Evolutionary conservation across 2,329 filamentous ascomycete genomes (phyloP).

Genomic region (Conoideocrella luteorostrata): DNA sequence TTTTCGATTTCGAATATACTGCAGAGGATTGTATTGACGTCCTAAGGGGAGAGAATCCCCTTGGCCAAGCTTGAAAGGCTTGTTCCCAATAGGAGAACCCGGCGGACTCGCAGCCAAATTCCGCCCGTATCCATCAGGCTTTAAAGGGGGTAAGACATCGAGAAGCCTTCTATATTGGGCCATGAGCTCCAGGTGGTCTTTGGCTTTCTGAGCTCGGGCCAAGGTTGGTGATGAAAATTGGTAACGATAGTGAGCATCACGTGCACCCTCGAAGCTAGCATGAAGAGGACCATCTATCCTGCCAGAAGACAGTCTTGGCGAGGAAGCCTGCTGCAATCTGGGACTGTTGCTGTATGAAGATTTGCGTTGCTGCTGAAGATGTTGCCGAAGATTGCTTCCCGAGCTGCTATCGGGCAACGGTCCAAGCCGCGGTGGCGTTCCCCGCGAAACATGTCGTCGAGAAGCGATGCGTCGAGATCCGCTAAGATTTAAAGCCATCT

Average conservation of each 20-base stretch:
- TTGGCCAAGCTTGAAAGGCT: slow-evolving; percentile 20
- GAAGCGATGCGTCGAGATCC: slow-evolving; percentile 66
- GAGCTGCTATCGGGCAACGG: slow-evolving; percentile 46
- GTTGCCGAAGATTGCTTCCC: slow-evolving; percentile 57
- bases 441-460: slow-evolving; percentile 49
- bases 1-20: slow-evolving; percentile 87
- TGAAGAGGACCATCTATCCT: slow-evolving; percentile 40
- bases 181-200: slow-evolving; percentile 77
- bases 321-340: slow-evolving; percentile 36
- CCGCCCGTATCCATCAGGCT: slow-evolving; percentile 33
- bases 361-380: slow-evolving; percentile 65
- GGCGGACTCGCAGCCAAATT: slow-evolving; percentile 35
- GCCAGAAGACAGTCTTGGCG: slow-evolving; percentile 35
- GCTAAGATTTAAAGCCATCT: slow-evolving; percentile 83
- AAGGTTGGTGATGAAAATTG: slow-evolving; percentile 75
- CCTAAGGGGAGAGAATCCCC: slow-evolving; percentile 40
- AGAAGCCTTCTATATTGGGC: slow-evolving; percentile 77
- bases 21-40: slow-evolving; percentile 81
- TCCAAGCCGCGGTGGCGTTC: slow-evolving; percentile 42
- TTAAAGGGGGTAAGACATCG: slow-evolving; percentile 70
- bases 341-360: slow-evolving; percentile 57
- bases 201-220: slow-evolving; percentile 76
- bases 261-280: slow-evolving; percentile 35
- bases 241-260: slow-evolving; percentile 48
- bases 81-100: slow-evolving; percentile 30